These are phyloP conservation scores for Salvia hispanica DNA, from an alignment of 257 asterid species.

Conservation along the genomic window DNA sequence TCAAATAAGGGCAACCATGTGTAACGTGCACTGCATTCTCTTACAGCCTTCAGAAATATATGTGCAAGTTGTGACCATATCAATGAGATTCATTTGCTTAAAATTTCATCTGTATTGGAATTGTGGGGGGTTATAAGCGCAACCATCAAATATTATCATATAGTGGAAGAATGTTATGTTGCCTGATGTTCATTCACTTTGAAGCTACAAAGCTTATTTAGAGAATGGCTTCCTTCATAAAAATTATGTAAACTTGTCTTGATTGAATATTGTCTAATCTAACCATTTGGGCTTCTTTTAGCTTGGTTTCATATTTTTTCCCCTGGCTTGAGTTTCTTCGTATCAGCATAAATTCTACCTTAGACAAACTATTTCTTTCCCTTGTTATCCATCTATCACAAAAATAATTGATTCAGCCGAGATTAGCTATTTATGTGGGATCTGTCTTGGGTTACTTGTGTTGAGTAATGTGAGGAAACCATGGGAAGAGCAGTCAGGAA, in stretches of 20 bases:
- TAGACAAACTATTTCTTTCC: background rate
- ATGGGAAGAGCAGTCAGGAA: slow-evolving; percentile 7
- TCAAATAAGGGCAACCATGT: background rate
- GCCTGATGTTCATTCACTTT: too few relatives aligned
- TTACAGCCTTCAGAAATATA: background rate
- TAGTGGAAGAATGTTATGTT: background rate
- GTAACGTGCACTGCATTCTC: slow-evolving; percentile 1
- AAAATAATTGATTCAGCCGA: background rate
- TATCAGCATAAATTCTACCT: background rate
- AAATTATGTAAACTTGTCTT: background rate
- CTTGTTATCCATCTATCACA: background rate
- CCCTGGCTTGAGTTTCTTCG: background rate
- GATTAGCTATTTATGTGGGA: background rate
- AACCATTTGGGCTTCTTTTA: background rate
- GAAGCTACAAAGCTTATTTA: too few relatives aligned
- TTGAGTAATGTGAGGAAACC: slow-evolving; percentile 3
- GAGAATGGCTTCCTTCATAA: too few relatives aligned
- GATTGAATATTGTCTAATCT: background rate
- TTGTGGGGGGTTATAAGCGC: background rate
- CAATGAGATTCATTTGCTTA: background rate
- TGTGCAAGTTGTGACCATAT: background rate
- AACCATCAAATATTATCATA: background rate
- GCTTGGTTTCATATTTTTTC: background rate
- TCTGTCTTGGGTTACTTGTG: slow-evolving; percentile 13
- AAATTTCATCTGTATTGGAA: background rate